These are phyloP conservation scores for Ophiocordyceps australis DNA, from an alignment of 2,329 filamentous ascomycete species.

Conservation along the genomic window DNA sequence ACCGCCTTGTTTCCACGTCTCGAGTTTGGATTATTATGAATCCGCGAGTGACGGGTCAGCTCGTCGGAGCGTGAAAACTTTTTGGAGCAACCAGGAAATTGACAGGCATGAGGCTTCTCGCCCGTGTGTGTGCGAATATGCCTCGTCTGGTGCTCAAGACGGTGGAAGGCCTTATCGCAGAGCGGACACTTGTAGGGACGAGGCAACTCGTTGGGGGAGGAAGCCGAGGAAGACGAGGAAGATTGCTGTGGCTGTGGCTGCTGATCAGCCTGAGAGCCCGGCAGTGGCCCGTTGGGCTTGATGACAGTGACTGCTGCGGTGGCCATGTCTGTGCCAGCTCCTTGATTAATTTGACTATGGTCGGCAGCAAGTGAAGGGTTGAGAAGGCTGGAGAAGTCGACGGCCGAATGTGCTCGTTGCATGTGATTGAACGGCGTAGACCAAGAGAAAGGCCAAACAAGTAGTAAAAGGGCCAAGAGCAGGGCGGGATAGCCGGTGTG, in stretches of 20 bases:
- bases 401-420: conserved; percentile 55
- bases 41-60: conserved; percentile 87
- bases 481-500: neutral
- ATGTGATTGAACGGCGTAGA: too few relatives aligned
- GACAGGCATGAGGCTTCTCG: conserved; percentile 94
- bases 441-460: too few relatives aligned
- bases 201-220: conserved; percentile 60
- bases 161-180: conserved; percentile 97
- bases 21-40: conserved; percentile 98
- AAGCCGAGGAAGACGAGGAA: too few relatives aligned
- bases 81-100: conserved; percentile 90
- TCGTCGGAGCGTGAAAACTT: conserved; percentile 95
- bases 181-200: conserved; percentile 96
- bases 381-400: conserved; percentile 60
- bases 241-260: too few relatives aligned
- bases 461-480: too few relatives aligned
- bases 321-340: conserved; percentile 25
- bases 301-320: conserved; percentile 32
- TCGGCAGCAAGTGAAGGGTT: conserved; percentile 28
- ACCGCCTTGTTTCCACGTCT: conserved; percentile 64
- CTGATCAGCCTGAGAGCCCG: conserved; percentile 41
- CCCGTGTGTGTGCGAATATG: conserved; percentile 96
- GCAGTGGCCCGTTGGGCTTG: conserved; percentile 43
- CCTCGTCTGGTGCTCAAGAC: conserved; percentile 76
- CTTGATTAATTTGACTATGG: conserved; percentile 10